Evolutionary conservation across 108 stramenopile genomes (phyloP).

Genomic region (Pseudonitzschia multistriata): DNA sequence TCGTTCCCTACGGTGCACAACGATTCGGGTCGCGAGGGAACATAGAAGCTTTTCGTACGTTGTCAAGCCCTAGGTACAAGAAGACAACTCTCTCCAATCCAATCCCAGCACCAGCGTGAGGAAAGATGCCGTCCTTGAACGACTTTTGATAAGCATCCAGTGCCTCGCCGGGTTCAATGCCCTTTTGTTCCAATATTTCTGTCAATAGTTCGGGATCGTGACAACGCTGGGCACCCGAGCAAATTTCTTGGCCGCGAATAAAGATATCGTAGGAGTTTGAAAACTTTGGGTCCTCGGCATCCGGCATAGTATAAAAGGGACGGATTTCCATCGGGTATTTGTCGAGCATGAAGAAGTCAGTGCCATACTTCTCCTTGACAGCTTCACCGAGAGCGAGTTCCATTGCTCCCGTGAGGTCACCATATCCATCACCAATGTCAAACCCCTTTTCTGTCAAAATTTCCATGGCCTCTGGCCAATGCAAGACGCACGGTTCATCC

Average conservation of each 20-base stretch:
- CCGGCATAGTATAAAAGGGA: constrained; percentile 98
- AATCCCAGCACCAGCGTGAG: constrained; percentile 96
- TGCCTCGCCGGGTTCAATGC: constrained; percentile 82
- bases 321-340: constrained; percentile 90
- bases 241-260: constrained; percentile 96
- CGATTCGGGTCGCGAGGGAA: constrained; percentile 97
- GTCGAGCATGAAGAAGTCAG: constrained; percentile 98
- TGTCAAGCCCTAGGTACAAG: constrained; percentile 94
- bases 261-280: constrained; percentile 97
- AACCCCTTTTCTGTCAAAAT: constrained; percentile 73
- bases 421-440: constrained; percentile 87
- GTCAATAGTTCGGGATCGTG: constrained; percentile 81
- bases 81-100: constrained; percentile 96
- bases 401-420: constrained; percentile 87
- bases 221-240: constrained; percentile 95
- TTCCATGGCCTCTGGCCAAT: constrained; percentile 95
- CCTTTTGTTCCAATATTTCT: constrained; percentile 76
- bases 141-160: constrained; percentile 86
- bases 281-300: constrained; percentile 80
- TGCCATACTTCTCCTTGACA: constrained; percentile 92
- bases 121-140: constrained; percentile 85
- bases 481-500: constrained; percentile 92
- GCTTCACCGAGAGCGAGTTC: constrained; percentile 89
- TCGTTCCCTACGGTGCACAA: constrained; percentile 79
- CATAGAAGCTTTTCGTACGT: constrained; percentile 96